These are phyloP conservation scores for Nigrospora sphaerica DNA, from an alignment of 2,329 filamentous ascomycete genomes.

Conservation along the genomic window DNA sequence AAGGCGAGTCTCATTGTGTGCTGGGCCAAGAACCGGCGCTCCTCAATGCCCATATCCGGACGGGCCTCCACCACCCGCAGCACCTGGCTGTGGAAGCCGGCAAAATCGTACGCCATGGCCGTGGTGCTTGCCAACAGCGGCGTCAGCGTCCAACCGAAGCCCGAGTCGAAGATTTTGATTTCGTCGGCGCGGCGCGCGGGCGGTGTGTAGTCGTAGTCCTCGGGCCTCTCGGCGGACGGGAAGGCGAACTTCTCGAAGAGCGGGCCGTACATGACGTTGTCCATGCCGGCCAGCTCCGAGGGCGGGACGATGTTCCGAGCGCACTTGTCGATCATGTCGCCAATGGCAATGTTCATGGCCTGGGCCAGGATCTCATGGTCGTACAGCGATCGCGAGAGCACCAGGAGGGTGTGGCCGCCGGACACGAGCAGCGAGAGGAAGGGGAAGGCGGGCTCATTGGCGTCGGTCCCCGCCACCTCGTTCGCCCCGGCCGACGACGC, in stretches of 20 bases:
- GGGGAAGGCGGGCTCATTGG: constrained; percentile 55
- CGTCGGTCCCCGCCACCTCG: constrained; percentile 1
- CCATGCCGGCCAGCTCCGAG: constrained; percentile 42
- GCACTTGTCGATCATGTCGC: constrained; percentile 83
- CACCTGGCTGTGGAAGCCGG: constrained; percentile 61
- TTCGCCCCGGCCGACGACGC: neutral
- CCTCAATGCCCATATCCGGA: constrained; percentile 40
- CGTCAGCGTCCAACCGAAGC: constrained; percentile 55
- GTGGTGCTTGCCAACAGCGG: constrained; percentile 56
- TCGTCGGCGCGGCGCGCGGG: constrained; percentile 53
- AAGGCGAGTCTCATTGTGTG: constrained; percentile 76
- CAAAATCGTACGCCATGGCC: constrained; percentile 65
- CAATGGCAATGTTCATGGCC: constrained; percentile 77
- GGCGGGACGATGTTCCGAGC: constrained; percentile 69
- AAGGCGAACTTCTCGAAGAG: constrained; percentile 77
- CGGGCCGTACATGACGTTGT: constrained; percentile 72
- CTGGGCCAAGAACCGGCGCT: constrained; percentile 63
- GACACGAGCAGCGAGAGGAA: constrained; percentile 86
- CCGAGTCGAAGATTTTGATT: constrained; percentile 32
- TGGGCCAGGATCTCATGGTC: constrained; percentile 68
- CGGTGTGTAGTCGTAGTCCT: constrained; percentile 47
- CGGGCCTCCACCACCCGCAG: constrained; percentile 42
- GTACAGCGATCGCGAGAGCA: constrained; percentile 62
- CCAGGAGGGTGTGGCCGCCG: constrained; percentile 84
- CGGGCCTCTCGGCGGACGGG: constrained; percentile 26